phyloP scores from a whole-genome alignment of 1,139 yeast genomes.

The Yamadazyma taylorii region DNA sequence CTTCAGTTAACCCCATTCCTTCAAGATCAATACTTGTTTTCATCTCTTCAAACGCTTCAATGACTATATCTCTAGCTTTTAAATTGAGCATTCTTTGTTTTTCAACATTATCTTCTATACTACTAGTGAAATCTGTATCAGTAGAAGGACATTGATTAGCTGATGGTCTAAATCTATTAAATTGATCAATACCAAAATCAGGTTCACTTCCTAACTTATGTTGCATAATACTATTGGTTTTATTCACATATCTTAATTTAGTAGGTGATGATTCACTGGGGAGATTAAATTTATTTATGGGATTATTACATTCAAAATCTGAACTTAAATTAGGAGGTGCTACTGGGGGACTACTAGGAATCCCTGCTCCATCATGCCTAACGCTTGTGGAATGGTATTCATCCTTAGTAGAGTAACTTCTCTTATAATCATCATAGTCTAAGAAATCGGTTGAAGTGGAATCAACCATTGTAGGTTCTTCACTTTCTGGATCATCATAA shows the following conservation, averaged over 20 bases:
- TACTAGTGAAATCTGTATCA: slow-evolving; percentile 21
- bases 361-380: background rate
- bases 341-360: slow-evolving; percentile 19
- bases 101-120: slow-evolving; percentile 13
- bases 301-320: slow-evolving; percentile 18
- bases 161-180: slow-evolving; percentile 39
- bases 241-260: background rate
- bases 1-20: slow-evolving; percentile 35
- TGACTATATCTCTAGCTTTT: slow-evolving; percentile 35
- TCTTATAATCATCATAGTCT: slow-evolving; percentile 12
- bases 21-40: slow-evolving; percentile 36
- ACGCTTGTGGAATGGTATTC: background rate
- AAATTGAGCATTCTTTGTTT: slow-evolving; percentile 16
- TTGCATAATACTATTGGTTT: slow-evolving; percentile 3
- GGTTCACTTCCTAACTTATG: slow-evolving; percentile 38
- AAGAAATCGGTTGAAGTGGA: slow-evolving; percentile 13
- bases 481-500: slow-evolving; percentile 15
- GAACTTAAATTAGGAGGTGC: slow-evolving; percentile 14
- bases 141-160: slow-evolving; percentile 31
- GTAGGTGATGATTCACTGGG: slow-evolving; percentile 7
- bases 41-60: slow-evolving; percentile 42
- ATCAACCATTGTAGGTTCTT: slow-evolving; percentile 18
- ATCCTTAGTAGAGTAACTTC: slow-evolving; percentile 1
- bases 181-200: slow-evolving; percentile 48
- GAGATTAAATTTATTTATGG: slow-evolving; percentile 10